phyloP scores from a whole-genome alignment of 768 basidiomycete species.

The Tulasnella sp. region DNA sequence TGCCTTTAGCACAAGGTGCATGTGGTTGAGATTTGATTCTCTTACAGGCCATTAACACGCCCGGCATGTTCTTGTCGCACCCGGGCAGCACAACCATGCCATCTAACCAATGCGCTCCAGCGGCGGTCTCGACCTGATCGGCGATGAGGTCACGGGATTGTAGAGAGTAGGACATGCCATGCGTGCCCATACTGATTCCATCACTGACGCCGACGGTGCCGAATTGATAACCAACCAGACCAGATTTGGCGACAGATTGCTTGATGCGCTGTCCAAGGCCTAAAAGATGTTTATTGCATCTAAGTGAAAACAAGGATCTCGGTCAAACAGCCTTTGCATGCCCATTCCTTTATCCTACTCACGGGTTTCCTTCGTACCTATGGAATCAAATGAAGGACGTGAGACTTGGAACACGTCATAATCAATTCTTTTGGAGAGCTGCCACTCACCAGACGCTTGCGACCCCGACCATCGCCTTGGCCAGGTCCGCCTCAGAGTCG shows the following conservation, averaged over 20 bases:
- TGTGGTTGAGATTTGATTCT: slow-evolving; percentile 20
- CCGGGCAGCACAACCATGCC: slow-evolving; percentile 96
- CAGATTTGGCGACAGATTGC: slow-evolving; percentile 55
- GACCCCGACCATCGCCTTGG: slow-evolving; percentile 95
- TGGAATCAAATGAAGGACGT: slow-evolving; percentile 16
- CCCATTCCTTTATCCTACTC: slow-evolving; percentile 28
- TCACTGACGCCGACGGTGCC: slow-evolving; percentile 97
- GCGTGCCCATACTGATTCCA: slow-evolving; percentile 96
- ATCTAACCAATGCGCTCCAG: slow-evolving; percentile 94
- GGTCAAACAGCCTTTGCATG: background rate
- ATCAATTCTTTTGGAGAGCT: background rate
- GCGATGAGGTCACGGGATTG: slow-evolving; percentile 97
- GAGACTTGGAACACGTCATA: slow-evolving; percentile 5
- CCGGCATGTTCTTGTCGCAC: slow-evolving; percentile 99
- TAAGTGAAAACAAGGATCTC: slow-evolving; percentile 25
- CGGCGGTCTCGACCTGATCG: slow-evolving; percentile 92
- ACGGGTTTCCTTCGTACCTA: slow-evolving; percentile 99
- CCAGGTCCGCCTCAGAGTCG: slow-evolving; percentile 65
- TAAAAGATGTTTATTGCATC: slow-evolving; percentile 91
- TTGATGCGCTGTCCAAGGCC: slow-evolving; percentile 82
- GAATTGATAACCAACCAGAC: slow-evolving; percentile 89
- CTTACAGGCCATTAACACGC: slow-evolving; percentile 91
- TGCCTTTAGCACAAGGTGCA: background rate
- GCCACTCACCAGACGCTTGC: slow-evolving; percentile 83
- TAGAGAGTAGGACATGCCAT: slow-evolving; percentile 89